A percentile compares a stretch with the other conserved stretches of the same genome.
Conservation (phyloP, 148 eudicot genomes). For the Bassia scoparia region DNA sequence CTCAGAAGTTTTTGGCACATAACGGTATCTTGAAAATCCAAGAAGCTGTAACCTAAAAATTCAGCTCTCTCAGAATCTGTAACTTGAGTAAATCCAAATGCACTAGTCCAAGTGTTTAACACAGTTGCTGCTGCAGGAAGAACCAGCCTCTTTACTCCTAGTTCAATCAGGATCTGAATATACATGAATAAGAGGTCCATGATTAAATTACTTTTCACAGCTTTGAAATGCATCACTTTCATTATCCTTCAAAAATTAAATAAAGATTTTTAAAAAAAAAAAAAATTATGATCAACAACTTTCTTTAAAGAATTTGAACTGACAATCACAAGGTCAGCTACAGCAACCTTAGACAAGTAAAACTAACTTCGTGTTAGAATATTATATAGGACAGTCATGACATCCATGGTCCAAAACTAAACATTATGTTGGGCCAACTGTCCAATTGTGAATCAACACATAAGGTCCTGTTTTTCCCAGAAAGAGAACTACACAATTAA, state of each 20-base stretch:
- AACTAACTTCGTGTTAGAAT: too few relatives aligned
- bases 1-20: conserved; percentile 77
- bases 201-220: neutral
- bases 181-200: neutral
- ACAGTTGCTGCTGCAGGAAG: conserved; percentile 75
- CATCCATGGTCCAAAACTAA: too few relatives aligned
- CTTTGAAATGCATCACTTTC: neutral
- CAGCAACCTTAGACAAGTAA: neutral
- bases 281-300: too few relatives aligned
- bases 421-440: neutral
- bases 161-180: conserved; percentile 54
- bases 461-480: neutral
- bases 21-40: conserved; percentile 76
- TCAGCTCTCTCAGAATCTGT: conserved; percentile 45
- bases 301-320: too few relatives aligned
- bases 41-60: conserved; percentile 58
- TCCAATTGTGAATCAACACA: too few relatives aligned
- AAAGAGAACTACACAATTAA: neutral
- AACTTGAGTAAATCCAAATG: conserved; percentile 72
- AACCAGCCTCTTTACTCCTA: conserved; percentile 83
- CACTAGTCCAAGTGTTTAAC: conserved; percentile 67
- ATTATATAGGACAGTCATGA: neutral
- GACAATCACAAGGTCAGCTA: neutral
- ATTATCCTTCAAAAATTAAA: neutral
- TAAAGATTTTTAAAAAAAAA: neutral